A percentile compares a stretch with the other conserved stretches of the same genome.
phyloP scores from a whole-genome alignment of 768 basidiomycete species.

The Cystobasidium ongulense region DNA sequence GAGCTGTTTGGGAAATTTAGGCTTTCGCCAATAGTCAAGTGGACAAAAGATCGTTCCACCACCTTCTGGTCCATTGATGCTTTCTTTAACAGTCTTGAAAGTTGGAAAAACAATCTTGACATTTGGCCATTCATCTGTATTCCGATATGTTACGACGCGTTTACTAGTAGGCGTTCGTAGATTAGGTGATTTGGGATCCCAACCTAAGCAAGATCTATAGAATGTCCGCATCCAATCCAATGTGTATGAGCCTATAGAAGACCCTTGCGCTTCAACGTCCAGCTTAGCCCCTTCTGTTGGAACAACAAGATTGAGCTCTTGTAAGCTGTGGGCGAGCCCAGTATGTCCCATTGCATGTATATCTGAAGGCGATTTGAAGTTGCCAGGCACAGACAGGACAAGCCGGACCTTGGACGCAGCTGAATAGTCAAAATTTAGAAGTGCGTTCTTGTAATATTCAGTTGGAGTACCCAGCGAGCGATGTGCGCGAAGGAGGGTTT shows the following conservation, averaged over 20 bases:
- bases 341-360: background rate
- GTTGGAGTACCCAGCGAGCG: conserved; percentile 5
- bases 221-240: conserved; percentile 28
- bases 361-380: background rate
- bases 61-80: conserved; percentile 1
- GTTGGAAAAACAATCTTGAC: conserved; percentile 27
- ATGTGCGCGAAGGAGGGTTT: conserved; percentile 17
- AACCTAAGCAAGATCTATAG: conserved; percentile 15
- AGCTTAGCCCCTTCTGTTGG: background rate
- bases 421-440: conserved; percentile 4
- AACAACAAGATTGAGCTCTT: conserved; percentile 11
- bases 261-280: conserved; percentile 6
- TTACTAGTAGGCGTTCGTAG: background rate
- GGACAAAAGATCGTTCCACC: conserved; percentile 28
- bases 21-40: conserved; percentile 8
- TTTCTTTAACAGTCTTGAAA: conserved; percentile 21
- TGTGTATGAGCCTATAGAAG: conserved; percentile 9
- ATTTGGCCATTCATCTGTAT: background rate
- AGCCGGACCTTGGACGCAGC: background rate
- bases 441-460: background rate
- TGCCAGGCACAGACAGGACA: conserved; percentile 22
- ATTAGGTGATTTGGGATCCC: conserved; percentile 14
- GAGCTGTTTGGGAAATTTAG: background rate
- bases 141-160: background rate
- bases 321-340: background rate